phyloP scores from a whole-genome alignment of 371 early-diverging fungal species.

The Saksenaea vasiformis region DNA sequence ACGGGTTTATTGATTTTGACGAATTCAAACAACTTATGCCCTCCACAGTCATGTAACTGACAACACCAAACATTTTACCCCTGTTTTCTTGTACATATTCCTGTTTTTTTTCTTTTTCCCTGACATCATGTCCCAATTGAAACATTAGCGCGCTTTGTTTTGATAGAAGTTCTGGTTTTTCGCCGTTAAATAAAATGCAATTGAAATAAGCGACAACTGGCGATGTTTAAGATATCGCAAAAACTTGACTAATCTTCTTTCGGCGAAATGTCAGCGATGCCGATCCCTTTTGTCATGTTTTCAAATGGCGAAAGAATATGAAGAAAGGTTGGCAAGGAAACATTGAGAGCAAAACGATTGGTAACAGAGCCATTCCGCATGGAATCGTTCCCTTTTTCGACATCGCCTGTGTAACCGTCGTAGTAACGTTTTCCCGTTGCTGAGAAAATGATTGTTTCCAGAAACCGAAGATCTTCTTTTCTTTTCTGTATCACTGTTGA shows the following conservation, averaged over 20 bases:
- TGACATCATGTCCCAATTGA: not conserved
- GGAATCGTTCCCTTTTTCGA: not conserved
- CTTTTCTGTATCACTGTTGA: not conserved
- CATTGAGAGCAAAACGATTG: too few species aligned
- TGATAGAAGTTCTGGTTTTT: not conserved
- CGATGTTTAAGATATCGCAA: too few species aligned
- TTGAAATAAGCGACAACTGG: too few species aligned
- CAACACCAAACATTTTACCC: conserved; percentile 2
- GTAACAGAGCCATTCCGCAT: not conserved
- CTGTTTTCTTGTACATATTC: conserved; percentile 9
- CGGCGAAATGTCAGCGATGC: too few species aligned
- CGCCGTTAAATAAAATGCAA: too few species aligned
- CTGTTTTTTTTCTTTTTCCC: conserved; percentile 4
- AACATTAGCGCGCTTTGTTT: not conserved
- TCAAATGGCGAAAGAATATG: too few species aligned
- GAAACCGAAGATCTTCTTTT: not conserved
- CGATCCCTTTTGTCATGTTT: too few species aligned
- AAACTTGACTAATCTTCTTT: too few species aligned
- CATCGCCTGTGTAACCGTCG: not conserved
- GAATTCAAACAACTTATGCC: conserved; percentile 65
- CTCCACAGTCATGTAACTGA: not conserved
- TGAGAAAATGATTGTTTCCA: not conserved
- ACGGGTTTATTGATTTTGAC: conserved; percentile 64
- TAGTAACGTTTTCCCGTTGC: not conserved
- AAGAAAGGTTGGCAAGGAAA: too few species aligned